phyloP scores from a whole-genome alignment of 129 eudicot species.

The Solidago caesia region DNA sequence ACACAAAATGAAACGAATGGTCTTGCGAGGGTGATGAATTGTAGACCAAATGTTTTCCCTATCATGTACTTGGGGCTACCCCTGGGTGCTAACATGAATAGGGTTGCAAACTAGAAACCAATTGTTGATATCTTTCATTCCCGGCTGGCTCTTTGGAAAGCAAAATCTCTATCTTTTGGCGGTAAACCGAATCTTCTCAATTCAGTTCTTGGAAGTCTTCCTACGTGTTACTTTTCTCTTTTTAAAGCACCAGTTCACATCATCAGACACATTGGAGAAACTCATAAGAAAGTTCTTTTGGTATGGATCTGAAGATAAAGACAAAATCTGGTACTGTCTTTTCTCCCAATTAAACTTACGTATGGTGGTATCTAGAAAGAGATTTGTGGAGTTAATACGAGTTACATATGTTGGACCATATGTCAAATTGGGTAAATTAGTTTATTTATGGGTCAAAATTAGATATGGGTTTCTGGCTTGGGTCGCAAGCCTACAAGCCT shows the following conservation, averaged over 20 bases:
- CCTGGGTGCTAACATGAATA: not conserved
- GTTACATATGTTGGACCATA: too few relatives aligned
- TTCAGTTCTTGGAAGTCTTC: not conserved
- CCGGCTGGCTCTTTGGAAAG: not conserved
- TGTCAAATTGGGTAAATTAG: too few relatives aligned
- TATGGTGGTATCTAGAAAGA: too few relatives aligned
- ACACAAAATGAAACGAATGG: too few relatives aligned
- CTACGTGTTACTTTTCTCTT: not conserved
- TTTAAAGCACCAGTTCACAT: not conserved
- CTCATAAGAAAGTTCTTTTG: not conserved
- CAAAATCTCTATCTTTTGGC: not conserved
- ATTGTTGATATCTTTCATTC: not conserved
- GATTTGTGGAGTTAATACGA: too few relatives aligned
- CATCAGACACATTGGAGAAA: not conserved
- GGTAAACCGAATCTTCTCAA: not conserved
- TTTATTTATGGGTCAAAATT: too few relatives aligned
- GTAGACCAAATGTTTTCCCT: too few relatives aligned
- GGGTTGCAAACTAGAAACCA: not conserved
- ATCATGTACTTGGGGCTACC: not conserved
- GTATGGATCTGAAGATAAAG: not conserved
- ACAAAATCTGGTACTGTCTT: not conserved
- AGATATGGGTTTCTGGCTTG: too few relatives aligned
- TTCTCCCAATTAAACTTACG: too few relatives aligned
- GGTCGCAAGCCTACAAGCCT: too few relatives aligned
- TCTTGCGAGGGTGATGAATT: too few relatives aligned